Percentiles rank a stretch among this genome's conserved stretches.
Evolutionary conservation across 768 basidiomycete genomes (phyloP).

Genomic region (Phylloporus arenicola): DNA sequence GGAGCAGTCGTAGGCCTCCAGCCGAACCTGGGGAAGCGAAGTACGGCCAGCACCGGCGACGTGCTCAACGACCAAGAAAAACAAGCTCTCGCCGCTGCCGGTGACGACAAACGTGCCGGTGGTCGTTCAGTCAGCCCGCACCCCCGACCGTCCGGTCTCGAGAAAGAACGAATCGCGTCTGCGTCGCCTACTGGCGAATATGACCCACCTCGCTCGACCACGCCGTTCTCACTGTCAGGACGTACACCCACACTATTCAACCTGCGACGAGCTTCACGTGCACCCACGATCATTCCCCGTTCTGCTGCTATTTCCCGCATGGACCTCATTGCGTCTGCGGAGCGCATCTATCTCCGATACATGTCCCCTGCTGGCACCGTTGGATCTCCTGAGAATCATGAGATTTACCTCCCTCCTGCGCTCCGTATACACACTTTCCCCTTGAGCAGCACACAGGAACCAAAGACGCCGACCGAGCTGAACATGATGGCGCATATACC

Average conservation of each 20-base stretch:
- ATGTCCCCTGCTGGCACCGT: constrained; percentile 76
- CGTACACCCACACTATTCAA: constrained; percentile 76
- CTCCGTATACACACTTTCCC: constrained; percentile 92
- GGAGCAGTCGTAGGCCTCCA: constrained; percentile 80
- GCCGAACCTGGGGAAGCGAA: constrained; percentile 61
- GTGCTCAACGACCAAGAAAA: constrained; percentile 66
- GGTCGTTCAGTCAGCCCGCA: constrained; percentile 57
- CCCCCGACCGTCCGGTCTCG: constrained; percentile 36
- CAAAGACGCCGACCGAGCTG: constrained; percentile 59
- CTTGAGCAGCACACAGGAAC: constrained; percentile 67
- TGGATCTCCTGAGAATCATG: constrained; percentile 85
- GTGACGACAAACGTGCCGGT: constrained; percentile 44
- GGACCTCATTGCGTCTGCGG: constrained; percentile 89
- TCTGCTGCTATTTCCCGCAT: constrained; percentile 84
- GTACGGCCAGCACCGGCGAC: constrained; percentile 77
- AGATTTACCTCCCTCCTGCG: constrained; percentile 93
- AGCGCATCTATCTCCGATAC: constrained; percentile 94
- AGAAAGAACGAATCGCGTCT: constrained; percentile 38
- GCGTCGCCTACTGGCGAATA: constrained; percentile 45
- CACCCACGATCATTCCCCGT: constrained; percentile 91
- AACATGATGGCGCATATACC: constrained; percentile 84
- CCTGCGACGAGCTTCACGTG: constrained; percentile 73
- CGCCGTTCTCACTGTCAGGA: constrained; percentile 72
- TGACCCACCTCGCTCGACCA: constrained; percentile 60
- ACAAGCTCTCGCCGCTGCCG: constrained; percentile 46